These are phyloP conservation scores for Pestalotiopsis fici DNA, from an alignment of 2,329 filamentous ascomycete species.

Conservation along the genomic window DNA sequence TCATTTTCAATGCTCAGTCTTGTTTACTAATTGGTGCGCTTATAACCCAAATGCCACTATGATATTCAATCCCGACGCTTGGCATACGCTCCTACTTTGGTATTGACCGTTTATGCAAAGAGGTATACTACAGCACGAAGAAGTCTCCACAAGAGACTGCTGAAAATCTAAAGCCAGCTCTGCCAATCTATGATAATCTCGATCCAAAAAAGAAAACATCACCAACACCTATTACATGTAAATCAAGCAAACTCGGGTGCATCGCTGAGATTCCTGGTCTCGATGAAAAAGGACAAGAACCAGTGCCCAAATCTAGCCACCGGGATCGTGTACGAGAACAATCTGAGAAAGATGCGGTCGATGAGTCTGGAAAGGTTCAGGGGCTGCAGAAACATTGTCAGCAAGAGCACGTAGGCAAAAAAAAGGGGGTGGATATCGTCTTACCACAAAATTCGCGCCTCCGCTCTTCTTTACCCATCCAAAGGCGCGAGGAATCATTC, in stretches of 20 bases:
- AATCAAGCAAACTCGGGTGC: background rate
- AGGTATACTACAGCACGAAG: background rate
- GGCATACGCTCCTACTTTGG: background rate
- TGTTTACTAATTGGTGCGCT: background rate
- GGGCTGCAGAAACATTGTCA: background rate
- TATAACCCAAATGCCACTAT: background rate
- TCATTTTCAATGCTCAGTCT: background rate
- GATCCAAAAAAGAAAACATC: background rate
- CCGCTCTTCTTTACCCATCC: conserved; percentile 11
- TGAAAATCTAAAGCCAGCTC: background rate
- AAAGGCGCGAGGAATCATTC: conserved; percentile 12
- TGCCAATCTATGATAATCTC: background rate
- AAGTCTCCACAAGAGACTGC: background rate
- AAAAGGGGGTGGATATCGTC: background rate
- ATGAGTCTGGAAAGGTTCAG: background rate
- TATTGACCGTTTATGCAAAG: background rate
- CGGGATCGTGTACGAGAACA: background rate
- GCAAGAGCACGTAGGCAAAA: background rate
- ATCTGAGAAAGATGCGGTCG: background rate
- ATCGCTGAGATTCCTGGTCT: background rate
- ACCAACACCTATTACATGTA: background rate
- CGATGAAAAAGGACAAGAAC: background rate
- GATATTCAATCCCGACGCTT: background rate
- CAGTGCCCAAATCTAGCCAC: background rate
- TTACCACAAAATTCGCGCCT: background rate